A percentile compares a stretch with the other conserved stretches of the same genome.
Evolutionary conservation across 1,139 yeast species (phyloP).

Genomic region (Pichia kudriavzevii): DNA sequence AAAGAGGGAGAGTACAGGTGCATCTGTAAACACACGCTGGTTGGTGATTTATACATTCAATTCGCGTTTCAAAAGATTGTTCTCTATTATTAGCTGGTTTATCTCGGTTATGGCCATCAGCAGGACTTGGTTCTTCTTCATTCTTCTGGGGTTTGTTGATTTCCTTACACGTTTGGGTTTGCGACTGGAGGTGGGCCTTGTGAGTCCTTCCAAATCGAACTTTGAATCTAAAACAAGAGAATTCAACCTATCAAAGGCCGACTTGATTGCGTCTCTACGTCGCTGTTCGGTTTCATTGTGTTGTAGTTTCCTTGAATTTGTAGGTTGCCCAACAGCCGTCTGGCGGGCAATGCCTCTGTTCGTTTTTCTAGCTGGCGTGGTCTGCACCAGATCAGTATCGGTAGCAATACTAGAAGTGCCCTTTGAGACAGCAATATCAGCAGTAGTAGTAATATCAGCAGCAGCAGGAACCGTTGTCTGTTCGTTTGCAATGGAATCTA

Average conservation of each 20-base stretch:
- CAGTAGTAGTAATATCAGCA: too few relatives aligned
- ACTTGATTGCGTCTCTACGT: constrained; percentile 64
- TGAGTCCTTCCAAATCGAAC: constrained; percentile 11
- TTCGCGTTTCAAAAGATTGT: too few relatives aligned
- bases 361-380: not conserved
- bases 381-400: too few relatives aligned
- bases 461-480: too few relatives aligned
- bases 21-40: too few relatives aligned
- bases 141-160: constrained; percentile 1
- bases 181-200: constrained; percentile 12
- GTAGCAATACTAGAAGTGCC: too few relatives aligned
- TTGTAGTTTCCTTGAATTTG: constrained; percentile 56
- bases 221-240: constrained; percentile 23
- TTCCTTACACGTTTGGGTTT: constrained; percentile 11
- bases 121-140: constrained; percentile 12
- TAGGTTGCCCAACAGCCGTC: too few relatives aligned
- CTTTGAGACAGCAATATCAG: too few relatives aligned
- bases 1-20: too few relatives aligned
- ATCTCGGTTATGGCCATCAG: too few relatives aligned
- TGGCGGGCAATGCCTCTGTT: not conserved
- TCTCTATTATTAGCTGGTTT: too few relatives aligned
- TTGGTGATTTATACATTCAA: too few relatives aligned
- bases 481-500: constrained; percentile 33
- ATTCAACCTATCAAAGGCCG: constrained; percentile 46
- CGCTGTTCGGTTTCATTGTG: constrained; percentile 74